Conservation (phyloP, 176 grass and related monocot species). For the Oryza meyeriana region DNA sequence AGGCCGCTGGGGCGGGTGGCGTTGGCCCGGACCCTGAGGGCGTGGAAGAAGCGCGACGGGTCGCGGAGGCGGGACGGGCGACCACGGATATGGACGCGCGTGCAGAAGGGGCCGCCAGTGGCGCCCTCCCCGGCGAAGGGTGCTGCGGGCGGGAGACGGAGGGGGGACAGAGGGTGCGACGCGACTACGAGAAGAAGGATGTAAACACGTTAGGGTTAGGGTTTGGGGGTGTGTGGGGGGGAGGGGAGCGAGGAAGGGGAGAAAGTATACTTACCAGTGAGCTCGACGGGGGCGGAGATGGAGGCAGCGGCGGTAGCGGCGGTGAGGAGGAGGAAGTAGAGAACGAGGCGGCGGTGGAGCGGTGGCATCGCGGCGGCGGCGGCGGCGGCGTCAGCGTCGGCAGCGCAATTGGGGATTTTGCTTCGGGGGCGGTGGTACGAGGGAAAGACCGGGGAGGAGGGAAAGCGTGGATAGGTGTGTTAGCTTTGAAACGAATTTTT, state of each 20-base stretch:
- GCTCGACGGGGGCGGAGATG: conserved; percentile 31
- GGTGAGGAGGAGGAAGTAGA: background rate
- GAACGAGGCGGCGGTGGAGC: background rate
- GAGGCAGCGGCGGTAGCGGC: conserved; percentile 16
- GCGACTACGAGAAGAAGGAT: background rate
- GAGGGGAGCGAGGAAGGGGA: background rate
- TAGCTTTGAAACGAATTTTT: conserved; percentile 48
- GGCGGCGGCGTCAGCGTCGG: background rate
- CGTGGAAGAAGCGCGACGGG: conserved; percentile 67
- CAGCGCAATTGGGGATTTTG: conserved; percentile 28
- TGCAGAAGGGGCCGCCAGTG: conserved; percentile 37
- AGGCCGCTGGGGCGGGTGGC: conserved; percentile 48
- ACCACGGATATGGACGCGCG: conserved; percentile 56
- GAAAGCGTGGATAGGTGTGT: background rate
- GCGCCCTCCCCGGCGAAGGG: conserved; percentile 12
- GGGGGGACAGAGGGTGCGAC: conserved; percentile 7
- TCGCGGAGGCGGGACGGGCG: conserved; percentile 63
- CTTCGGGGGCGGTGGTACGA: background rate
- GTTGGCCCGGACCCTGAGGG: conserved; percentile 49
- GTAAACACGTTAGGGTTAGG: conserved; percentile 34
- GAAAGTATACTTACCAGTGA: conserved; percentile 50
- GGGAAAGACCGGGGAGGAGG: conserved; percentile 18
- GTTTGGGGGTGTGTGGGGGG: background rate
- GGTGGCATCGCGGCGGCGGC: conserved; percentile 30
- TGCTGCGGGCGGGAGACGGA: conserved; percentile 39